A percentile compares a stretch with the other conserved stretches of the same genome.
Evolutionary conservation across 2,329 filamentous ascomycete genomes (phyloP).

Genomic region (Juglanconis juglandina): DNA sequence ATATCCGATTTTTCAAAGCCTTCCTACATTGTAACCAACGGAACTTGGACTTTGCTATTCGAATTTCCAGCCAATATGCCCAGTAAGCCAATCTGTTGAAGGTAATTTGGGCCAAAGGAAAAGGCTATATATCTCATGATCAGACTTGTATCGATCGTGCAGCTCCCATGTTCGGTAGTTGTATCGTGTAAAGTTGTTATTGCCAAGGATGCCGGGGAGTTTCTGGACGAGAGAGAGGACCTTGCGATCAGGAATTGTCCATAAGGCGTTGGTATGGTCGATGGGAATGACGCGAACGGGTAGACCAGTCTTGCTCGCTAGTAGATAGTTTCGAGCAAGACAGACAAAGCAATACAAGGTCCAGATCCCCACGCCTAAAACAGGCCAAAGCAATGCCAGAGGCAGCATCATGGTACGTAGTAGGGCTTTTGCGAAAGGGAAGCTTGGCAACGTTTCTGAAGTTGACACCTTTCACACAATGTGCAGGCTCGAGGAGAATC

Average conservation of each 20-base stretch:
- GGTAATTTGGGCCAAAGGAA: too few relatives aligned
- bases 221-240: conserved; percentile 22
- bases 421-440: too few relatives aligned
- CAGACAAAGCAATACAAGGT: conserved; percentile 1
- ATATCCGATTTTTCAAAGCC: too few relatives aligned
- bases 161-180: conserved; percentile 26
- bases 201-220: conserved; percentile 22
- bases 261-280: conserved; percentile 29
- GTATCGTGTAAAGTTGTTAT: conserved; percentile 30
- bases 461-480: too few relatives aligned
- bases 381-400: background rate
- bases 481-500: too few relatives aligned
- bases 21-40: too few relatives aligned
- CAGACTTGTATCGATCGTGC: background rate
- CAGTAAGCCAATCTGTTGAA: too few relatives aligned
- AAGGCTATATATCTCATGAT: conserved; percentile 17
- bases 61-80: background rate
- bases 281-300: conserved; percentile 32
- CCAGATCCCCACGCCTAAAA: background rate
- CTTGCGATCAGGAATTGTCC: conserved; percentile 26
- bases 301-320: conserved; percentile 27
- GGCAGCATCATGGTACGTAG: background rate
- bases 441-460: too few relatives aligned
- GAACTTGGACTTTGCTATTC: too few relatives aligned
- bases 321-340: conserved; percentile 16